A percentile compares a stretch with the other conserved stretches of the same genome.
Evolutionary conservation across 139 green algal genomes (phyloP).

Genomic region (Monoraphidium neglectum): DNA sequence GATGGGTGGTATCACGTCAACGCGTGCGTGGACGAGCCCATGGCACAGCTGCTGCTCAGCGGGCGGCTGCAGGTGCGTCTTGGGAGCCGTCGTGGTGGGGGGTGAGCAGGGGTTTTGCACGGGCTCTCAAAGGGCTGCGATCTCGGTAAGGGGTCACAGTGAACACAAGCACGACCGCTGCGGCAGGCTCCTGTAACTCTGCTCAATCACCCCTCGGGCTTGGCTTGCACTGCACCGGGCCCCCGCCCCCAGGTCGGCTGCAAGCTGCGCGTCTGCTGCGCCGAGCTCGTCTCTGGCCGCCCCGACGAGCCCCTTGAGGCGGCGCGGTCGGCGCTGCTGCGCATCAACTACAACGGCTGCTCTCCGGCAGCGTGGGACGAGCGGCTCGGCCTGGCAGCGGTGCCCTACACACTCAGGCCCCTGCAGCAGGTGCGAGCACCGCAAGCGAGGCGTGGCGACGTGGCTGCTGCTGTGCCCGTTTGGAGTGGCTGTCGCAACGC

Average conservation of each 20-base stretch:
- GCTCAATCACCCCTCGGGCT: not conserved
- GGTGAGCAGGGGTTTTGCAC: not conserved
- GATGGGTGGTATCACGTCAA: slow-evolving; percentile 77
- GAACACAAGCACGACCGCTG: too few species aligned
- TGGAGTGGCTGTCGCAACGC: too few species aligned
- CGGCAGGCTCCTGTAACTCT: not conserved
- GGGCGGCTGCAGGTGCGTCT: slow-evolving; percentile 36
- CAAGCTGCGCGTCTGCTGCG: slow-evolving; percentile 56
- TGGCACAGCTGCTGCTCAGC: slow-evolving; percentile 31
- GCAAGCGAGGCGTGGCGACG: not conserved
- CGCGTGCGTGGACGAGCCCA: slow-evolving; percentile 43
- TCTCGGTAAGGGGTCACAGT: too few species aligned
- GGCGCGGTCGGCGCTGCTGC: slow-evolving; percentile 22
- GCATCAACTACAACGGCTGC: slow-evolving; percentile 45
- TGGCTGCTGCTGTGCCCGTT: not conserved
- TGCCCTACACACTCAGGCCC: slow-evolving; percentile 33
- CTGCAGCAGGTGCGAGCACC: not conserved
- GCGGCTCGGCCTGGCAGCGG: slow-evolving; percentile 25
- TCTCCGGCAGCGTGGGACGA: slow-evolving; percentile 35
- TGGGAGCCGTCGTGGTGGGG: not conserved
- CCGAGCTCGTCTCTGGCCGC: slow-evolving; percentile 33
- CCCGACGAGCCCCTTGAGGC: slow-evolving; percentile 46
- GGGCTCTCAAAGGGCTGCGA: too few species aligned
- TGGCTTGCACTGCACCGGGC: not conserved
- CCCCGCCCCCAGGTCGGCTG: slow-evolving; percentile 32